These are phyloP conservation scores for Dothiorella sarmentorum DNA, from an alignment of 2,329 filamentous ascomycete species.

Conservation along the genomic window DNA sequence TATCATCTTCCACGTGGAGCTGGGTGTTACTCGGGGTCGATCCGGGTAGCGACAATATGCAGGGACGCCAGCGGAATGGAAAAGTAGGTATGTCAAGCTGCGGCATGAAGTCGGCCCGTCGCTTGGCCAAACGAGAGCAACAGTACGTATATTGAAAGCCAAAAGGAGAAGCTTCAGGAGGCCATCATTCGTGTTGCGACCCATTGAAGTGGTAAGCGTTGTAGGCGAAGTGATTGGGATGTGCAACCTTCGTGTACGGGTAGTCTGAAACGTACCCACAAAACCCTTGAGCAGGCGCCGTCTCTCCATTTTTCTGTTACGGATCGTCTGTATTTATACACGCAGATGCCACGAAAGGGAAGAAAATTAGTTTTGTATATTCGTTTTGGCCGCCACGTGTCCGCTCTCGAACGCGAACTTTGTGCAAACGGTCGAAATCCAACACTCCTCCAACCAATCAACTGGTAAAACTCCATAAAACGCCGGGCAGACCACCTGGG, in stretches of 20 bases:
- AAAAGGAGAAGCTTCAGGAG: not conserved
- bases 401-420: not conserved
- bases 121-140: not conserved
- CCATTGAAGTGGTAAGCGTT: not conserved
- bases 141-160: not conserved
- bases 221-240: not conserved
- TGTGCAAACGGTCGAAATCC: not conserved
- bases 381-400: conserved; percentile 1
- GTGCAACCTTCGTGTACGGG: not conserved
- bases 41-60: not conserved
- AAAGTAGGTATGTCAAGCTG: not conserved
- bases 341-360: not conserved
- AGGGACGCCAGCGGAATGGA: not conserved
- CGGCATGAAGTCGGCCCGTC: not conserved
- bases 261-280: conserved; percentile 4
- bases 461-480: not conserved
- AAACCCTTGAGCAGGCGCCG: not conserved
- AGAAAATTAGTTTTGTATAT: conserved; percentile 10
- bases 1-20: not conserved
- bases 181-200: not conserved
- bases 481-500: conserved; percentile 7
- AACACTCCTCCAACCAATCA: not conserved
- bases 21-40: not conserved
- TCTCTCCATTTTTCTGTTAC: conserved; percentile 14
- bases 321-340: conserved; percentile 1